phyloP scores from a whole-genome alignment of 768 basidiomycete species.

The Austroboletus festivus region DNA sequence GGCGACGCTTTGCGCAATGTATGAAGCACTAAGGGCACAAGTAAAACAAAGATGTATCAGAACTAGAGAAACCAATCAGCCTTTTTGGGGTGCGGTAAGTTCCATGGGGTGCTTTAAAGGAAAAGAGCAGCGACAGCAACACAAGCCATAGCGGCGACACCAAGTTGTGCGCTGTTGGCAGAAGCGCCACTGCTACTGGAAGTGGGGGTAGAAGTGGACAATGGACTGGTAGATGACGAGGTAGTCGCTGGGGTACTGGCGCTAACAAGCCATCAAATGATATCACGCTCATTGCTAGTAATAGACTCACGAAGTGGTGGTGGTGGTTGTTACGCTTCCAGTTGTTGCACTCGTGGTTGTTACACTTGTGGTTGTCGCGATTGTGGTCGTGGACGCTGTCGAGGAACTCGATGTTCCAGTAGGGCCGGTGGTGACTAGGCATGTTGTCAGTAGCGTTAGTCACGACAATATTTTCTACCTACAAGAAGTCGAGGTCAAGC shows the following conservation, averaged over 20 bases:
- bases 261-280: constrained; percentile 11
- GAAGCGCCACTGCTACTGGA: constrained; percentile 36
- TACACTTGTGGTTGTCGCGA: too few species aligned
- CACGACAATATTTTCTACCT: constrained; percentile 15
- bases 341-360: too few species aligned
- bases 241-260: not conserved
- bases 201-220: constrained; percentile 30
- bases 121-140: constrained; percentile 39
- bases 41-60: constrained; percentile 14
- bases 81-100: constrained; percentile 3
- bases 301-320: constrained; percentile 19
- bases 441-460: constrained; percentile 15
- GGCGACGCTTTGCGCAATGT: constrained; percentile 12
- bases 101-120: constrained; percentile 24
- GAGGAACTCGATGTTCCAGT: constrained; percentile 12
- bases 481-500: constrained; percentile 31
- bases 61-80: constrained; percentile 12
- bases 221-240: constrained; percentile 9
- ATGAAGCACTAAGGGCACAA: constrained; percentile 9
- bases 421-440: constrained; percentile 22
- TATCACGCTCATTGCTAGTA: not conserved
- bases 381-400: not conserved
- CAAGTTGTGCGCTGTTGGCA: constrained; percentile 42
- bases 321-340: not conserved
- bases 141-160: constrained; percentile 37